Evolutionary conservation across 1,139 yeast species (phyloP).

Genomic region (Nakaseomyces bracarensis): DNA sequence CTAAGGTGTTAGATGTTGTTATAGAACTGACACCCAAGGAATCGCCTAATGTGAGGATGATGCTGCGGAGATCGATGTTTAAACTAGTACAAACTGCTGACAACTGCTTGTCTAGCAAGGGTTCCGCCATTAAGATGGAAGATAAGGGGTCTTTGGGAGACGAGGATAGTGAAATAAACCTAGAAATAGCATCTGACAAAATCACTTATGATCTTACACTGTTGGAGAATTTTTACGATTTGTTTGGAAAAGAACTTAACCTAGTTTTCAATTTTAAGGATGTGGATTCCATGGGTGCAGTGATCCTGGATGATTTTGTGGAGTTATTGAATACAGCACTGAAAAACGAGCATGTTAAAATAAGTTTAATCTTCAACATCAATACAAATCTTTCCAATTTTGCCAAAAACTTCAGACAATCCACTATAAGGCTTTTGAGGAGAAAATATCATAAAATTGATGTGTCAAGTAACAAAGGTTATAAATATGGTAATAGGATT

Average conservation of each 20-base stretch:
- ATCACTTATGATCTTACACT: slow-evolving; percentile 29
- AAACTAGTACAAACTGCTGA: slow-evolving; percentile 23
- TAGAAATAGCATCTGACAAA: slow-evolving; percentile 10
- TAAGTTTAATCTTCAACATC: slow-evolving; percentile 28
- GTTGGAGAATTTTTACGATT: slow-evolving; percentile 25
- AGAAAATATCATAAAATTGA: slow-evolving; percentile 25
- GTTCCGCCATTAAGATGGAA: neutral
- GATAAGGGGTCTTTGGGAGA: slow-evolving; percentile 7
- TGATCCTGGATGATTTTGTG: slow-evolving; percentile 26
- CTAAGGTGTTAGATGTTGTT: slow-evolving; percentile 16
- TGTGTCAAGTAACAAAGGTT: slow-evolving; percentile 31
- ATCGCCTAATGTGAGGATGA: slow-evolving; percentile 32
- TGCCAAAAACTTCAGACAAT: slow-evolving; percentile 29
- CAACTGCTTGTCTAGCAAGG: slow-evolving; percentile 4
- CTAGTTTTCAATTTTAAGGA: slow-evolving; percentile 30
- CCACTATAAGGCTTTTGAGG: slow-evolving; percentile 27
- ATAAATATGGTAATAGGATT: slow-evolving; percentile 28
- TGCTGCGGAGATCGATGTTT: slow-evolving; percentile 32
- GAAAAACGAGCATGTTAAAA: slow-evolving; percentile 22
- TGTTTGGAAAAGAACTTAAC: slow-evolving; percentile 25
- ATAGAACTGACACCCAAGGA: slow-evolving; percentile 31
- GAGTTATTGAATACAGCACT: slow-evolving; percentile 24
- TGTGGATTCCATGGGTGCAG: slow-evolving; percentile 29
- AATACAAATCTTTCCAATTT: slow-evolving; percentile 30
- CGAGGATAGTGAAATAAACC: slow-evolving; percentile 9